These are phyloP conservation scores for Straminergon stramineum DNA, from an alignment of 225 moss, liverwort and hornwort genomes.

Conservation along the genomic window DNA sequence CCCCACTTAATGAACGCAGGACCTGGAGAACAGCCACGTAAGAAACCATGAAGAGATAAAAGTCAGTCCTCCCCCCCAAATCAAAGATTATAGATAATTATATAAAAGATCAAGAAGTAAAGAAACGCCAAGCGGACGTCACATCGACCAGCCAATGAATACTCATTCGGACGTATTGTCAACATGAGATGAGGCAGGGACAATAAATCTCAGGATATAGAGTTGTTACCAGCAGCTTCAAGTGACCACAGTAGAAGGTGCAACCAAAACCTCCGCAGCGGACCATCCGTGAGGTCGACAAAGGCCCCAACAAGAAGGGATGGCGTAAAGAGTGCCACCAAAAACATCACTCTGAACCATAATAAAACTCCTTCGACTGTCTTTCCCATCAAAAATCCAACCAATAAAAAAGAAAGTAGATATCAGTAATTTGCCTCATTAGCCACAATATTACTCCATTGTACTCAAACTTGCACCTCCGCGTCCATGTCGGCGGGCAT, in stretches of 20 bases:
- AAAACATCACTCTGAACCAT: constrained; percentile 57
- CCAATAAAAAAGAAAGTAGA: constrained; percentile 1
- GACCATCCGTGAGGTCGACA: constrained; percentile 27
- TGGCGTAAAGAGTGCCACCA: constrained; percentile 68
- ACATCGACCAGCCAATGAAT: not conserved
- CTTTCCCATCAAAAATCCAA: constrained; percentile 78
- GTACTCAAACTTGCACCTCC: not conserved
- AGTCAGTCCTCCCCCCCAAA: not conserved
- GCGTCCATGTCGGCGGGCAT: not conserved
- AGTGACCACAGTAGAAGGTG: constrained; percentile 55
- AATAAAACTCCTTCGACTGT: constrained; percentile 79
- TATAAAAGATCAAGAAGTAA: not conserved
- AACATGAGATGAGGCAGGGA: not conserved
- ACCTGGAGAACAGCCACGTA: constrained; percentile 23
- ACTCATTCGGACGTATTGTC: not conserved
- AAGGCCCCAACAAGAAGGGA: constrained; percentile 53
- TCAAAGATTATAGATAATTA: not conserved
- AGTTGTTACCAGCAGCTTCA: constrained; percentile 54
- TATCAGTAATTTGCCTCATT: constrained; percentile 19
- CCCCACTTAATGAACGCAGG: constrained; percentile 99
- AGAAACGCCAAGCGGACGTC: not conserved
- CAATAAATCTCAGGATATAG: not conserved
- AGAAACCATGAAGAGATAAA: not conserved
- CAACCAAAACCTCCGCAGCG: constrained; percentile 57
- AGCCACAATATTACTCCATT: not conserved